Evolutionary conservation across 306 rosid species (phyloP).

Genomic region (Vigna angularis): DNA sequence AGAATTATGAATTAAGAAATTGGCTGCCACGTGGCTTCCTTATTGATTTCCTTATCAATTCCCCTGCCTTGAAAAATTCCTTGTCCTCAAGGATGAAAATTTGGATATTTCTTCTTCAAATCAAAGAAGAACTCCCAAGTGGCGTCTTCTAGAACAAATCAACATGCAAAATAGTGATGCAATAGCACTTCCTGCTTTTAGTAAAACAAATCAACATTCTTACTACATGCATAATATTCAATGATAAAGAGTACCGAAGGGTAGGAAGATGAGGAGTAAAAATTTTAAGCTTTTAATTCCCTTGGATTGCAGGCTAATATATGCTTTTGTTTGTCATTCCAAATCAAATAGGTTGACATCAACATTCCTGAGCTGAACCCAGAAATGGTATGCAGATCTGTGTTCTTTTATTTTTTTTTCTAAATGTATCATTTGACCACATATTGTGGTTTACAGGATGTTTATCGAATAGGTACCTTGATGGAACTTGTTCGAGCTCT

Average conservation of each 20-base stretch:
- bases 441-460: conserved; percentile 74
- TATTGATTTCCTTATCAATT: no score
- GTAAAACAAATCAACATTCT: conserved; percentile 10
- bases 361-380: conserved; percentile 97
- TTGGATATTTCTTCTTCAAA: no score
- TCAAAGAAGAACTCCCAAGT: no score
- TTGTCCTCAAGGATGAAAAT: no score
- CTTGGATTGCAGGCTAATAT: conserved; percentile 39
- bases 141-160: neutral
- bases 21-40: no score
- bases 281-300: conserved; percentile 22
- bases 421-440: conserved; percentile 46
- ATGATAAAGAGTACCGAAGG: conserved; percentile 23
- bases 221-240: conserved; percentile 32
- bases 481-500: conserved; percentile 85
- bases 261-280: conserved; percentile 17
- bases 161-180: neutral
- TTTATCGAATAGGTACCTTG: conserved; percentile 95
- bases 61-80: no score
- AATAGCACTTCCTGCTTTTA: no score
- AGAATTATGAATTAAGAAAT: no score
- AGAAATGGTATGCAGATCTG: conserved; percentile 71
- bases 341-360: conserved; percentile 79
- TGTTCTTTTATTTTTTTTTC: conserved; percentile 15
- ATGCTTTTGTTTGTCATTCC: conserved; percentile 42